Percentiles rank a stretch among this genome's conserved stretches.
These are phyloP conservation scores for Fusarium dlaminii DNA, from an alignment of 2,329 filamentous ascomycete genomes.

Conservation along the genomic window DNA sequence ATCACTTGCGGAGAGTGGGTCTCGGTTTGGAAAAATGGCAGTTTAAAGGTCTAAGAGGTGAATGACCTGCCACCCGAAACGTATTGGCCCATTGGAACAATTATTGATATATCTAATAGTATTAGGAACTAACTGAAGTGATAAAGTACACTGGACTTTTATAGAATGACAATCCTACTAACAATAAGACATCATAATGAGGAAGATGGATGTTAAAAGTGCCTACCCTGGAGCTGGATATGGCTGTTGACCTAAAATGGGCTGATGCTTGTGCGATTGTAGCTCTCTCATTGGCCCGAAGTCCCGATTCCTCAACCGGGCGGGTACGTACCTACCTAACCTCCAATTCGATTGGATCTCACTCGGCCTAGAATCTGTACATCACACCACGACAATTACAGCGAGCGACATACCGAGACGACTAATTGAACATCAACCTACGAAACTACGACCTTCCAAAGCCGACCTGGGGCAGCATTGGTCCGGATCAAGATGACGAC, in stretches of 20 bases:
- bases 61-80: not conserved
- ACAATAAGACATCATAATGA: not conserved
- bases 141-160: not conserved
- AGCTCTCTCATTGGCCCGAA: conserved; percentile 13
- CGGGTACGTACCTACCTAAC: conserved; percentile 14
- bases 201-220: not conserved
- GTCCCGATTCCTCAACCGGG: not conserved
- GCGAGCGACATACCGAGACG: conserved; percentile 34
- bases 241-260: not conserved
- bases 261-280: not conserved
- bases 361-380: conserved; percentile 13
- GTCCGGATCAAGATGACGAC: conserved; percentile 40
- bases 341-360: conserved; percentile 18
- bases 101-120: not conserved
- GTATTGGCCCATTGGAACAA: not conserved
- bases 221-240: not conserved
- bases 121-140: not conserved
- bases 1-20: not conserved
- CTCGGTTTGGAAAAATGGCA: not conserved
- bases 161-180: not conserved
- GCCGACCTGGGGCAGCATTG: not conserved
- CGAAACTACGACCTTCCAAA: not conserved
- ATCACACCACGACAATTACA: conserved; percentile 37
- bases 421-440: conserved; percentile 35
- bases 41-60: not conserved